Evolutionary conservation across 108 stramenopile species (phyloP), one percentile per base, ranked within the genome.

Genomic region (Epithemia pelagica): DNA sequence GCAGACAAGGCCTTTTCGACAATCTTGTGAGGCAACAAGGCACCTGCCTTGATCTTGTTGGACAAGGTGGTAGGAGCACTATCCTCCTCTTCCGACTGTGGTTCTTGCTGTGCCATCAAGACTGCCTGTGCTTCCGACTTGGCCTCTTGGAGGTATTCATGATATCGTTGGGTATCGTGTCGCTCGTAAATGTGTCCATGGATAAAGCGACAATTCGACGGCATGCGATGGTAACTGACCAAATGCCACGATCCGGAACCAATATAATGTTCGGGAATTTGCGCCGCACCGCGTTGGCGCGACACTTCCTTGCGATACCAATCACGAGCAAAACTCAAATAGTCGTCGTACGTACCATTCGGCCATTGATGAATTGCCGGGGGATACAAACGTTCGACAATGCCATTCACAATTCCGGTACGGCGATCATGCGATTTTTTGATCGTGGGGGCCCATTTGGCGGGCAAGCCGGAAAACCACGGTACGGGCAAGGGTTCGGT

Each of bases 381-480:
- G 0, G 59, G 59, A 26, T 29, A 59, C 24, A 59, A 1, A 1
- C 29, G 27, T 59, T 59, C 59, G 25, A 59, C 59, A 26, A 59
- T 59, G 21, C 59, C 59, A 59, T 59, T 26, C 21, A 59, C 59
- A 59, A 59, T 59, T 1, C 20, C 20, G 1, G 59, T 59, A 26
- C 27, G 59, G 2, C 59, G 27, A 30, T 59, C 59, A 59, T 59
- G 59, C 27, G 28, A 20, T 27, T 30, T 30, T 1, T 20, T 7
- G 21, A 59, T 21, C 1, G 59, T 59, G 27, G 59, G 59, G 23
- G 59, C 59, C 59, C 59, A 59, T 26, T 59, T 59, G 59, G 59
- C 59, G 21, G 24, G 25, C 7, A 59, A 26, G 23, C 59, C 59
- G 3, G 28, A 20, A 59, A 59, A 26, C 1, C 25, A 28, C 3